A percentile compares a stretch with the other conserved stretches of the same genome.
These are phyloP conservation scores for Jaminaea rosea DNA, from an alignment of 1,284 basidiomycete species.

Conservation along the genomic window DNA sequence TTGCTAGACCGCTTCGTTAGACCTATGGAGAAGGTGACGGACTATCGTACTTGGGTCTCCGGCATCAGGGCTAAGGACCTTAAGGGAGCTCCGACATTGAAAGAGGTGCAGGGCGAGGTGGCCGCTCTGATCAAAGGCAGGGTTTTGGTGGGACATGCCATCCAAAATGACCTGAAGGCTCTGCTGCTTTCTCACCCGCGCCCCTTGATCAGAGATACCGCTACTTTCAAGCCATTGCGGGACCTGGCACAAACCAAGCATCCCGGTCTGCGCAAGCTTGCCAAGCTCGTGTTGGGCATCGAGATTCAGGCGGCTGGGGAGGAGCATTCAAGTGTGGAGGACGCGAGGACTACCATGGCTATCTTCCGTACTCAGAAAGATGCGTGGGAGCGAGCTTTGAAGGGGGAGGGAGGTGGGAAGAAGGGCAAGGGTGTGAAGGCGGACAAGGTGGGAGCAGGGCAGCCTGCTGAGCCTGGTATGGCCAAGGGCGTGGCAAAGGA, in stretches of 20 bases:
- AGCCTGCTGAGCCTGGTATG: background rate
- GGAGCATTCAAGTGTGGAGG: slow-evolving; percentile 52
- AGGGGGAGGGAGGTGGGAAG: slow-evolving; percentile 11
- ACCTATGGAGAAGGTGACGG: slow-evolving; percentile 79
- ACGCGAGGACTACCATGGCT: slow-evolving; percentile 92
- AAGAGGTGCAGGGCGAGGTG: slow-evolving; percentile 70
- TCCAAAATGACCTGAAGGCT: slow-evolving; percentile 83
- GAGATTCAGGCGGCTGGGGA: slow-evolving; percentile 61
- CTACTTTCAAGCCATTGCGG: slow-evolving; percentile 54
- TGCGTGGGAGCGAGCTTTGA: slow-evolving; percentile 61
- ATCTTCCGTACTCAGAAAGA: slow-evolving; percentile 78
- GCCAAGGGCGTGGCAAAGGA: background rate
- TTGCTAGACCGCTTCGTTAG: slow-evolving; percentile 77
- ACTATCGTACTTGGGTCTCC: slow-evolving; percentile 86
- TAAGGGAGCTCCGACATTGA: slow-evolving; percentile 62
- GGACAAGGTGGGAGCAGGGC: slow-evolving; percentile 3
- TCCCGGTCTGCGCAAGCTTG: slow-evolving; percentile 72
- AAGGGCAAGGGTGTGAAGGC: slow-evolving; percentile 9
- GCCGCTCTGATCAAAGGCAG: slow-evolving; percentile 68
- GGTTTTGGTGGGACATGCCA: slow-evolving; percentile 84
- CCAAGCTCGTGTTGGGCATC: slow-evolving; percentile 69
- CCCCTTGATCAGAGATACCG: slow-evolving; percentile 71
- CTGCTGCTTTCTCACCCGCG: slow-evolving; percentile 83
- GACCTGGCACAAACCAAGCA: slow-evolving; percentile 55
- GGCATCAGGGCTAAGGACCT: slow-evolving; percentile 74